Percentiles rank a stretch among this genome's conserved stretches.
phyloP scores from a whole-genome alignment of 768 basidiomycete genomes.

The Rhizopogon roseolus region DNA sequence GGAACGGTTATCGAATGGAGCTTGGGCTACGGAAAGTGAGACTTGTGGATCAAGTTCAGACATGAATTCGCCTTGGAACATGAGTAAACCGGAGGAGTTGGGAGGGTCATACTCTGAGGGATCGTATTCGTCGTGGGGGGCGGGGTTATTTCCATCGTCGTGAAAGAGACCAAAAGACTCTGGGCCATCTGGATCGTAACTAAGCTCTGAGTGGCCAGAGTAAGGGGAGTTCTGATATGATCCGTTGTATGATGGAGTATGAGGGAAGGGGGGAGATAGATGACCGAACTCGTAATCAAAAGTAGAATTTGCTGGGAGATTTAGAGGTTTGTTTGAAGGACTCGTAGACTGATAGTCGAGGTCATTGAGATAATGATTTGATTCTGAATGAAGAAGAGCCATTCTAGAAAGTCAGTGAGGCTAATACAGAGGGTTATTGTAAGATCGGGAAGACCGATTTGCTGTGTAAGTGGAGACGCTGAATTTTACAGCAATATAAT shows the following conservation, averaged over 20 bases:
- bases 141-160: constrained; percentile 35
- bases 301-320: constrained; percentile 16
- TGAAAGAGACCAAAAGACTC: constrained; percentile 47
- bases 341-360: constrained; percentile 21
- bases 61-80: constrained; percentile 53
- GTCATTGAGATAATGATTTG: constrained; percentile 12
- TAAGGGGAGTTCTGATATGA: constrained; percentile 72
- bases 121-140: constrained; percentile 53
- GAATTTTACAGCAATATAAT: constrained; percentile 3
- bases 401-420: constrained; percentile 3
- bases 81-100: constrained; percentile 43
- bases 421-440: neutral
- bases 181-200: constrained; percentile 41
- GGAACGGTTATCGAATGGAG: constrained; percentile 30
- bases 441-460: neutral
- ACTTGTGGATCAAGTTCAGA: constrained; percentile 27
- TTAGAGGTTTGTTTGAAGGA: constrained; percentile 23
- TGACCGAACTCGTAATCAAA: constrained; percentile 39
- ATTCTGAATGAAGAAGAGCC: constrained; percentile 26
- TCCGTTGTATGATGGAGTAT: constrained; percentile 55
- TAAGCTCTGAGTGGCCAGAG: constrained; percentile 65
- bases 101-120: constrained; percentile 70
- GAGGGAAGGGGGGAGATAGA: constrained; percentile 37
- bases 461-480: neutral
- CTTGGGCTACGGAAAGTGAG: constrained; percentile 34